Percentiles rank a stretch among this genome's conserved stretches.
Evolutionary conservation across 257 asterid species (phyloP).

Genomic region (Nyctanthes arbortristis): DNA sequence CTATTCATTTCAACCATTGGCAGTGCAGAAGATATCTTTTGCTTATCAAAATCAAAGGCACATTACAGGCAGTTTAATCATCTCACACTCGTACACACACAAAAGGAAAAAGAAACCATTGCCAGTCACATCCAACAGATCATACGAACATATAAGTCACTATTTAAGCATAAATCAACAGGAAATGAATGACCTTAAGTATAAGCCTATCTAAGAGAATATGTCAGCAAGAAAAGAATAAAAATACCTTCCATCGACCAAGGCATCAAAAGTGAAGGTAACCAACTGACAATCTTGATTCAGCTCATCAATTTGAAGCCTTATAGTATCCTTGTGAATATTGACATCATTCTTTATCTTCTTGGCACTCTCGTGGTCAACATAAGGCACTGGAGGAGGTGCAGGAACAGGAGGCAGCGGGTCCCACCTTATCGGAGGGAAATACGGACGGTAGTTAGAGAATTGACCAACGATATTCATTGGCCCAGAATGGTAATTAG

Average conservation of each 20-base stretch:
- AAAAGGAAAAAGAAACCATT: neutral
- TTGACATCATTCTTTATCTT: constrained; percentile 86
- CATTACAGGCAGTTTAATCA: constrained; percentile 3
- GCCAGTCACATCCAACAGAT: neutral
- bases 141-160: neutral
- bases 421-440: constrained; percentile 49
- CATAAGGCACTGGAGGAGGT: constrained; percentile 63
- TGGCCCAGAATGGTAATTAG: constrained; percentile 42
- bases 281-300: constrained; percentile 63
- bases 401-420: constrained; percentile 36
- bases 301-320: constrained; percentile 57
- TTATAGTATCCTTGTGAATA: constrained; percentile 77
- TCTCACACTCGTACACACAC: no score
- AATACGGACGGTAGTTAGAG: constrained; percentile 48
- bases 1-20: neutral
- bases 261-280: constrained; percentile 82
- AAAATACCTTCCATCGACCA: constrained; percentile 82
- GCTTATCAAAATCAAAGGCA: constrained; percentile 12
- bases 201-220: no score
- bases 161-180: neutral
- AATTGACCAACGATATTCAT: constrained; percentile 32
- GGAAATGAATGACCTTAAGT: neutral
- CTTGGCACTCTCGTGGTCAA: constrained; percentile 77
- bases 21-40: neutral
- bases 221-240: neutral